These are phyloP conservation scores for Mortierella sp. DNA, from an alignment of 371 early-diverging fungal species.

Conservation along the genomic window DNA sequence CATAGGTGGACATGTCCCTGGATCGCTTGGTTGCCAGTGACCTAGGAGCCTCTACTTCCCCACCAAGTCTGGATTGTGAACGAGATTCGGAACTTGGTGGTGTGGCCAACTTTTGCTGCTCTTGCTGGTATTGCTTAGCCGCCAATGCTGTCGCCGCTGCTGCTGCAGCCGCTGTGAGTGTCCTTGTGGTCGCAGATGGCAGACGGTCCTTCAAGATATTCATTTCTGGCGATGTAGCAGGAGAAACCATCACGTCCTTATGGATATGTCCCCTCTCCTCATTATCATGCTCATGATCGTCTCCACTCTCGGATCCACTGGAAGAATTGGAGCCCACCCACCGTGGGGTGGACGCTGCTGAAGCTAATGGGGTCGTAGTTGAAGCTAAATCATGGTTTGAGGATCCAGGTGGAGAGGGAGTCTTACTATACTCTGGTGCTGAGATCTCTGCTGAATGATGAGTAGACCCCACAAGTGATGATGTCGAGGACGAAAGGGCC, in stretches of 20 bases:
- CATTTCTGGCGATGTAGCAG: constrained; percentile 46
- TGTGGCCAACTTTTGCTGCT: constrained; percentile 16
- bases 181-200: constrained; percentile 46
- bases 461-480: constrained; percentile 7
- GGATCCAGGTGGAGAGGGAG: background rate
- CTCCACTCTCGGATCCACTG: constrained; percentile 24
- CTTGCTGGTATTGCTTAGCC: constrained; percentile 33
- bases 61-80: constrained; percentile 1
- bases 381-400: background rate
- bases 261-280: constrained; percentile 1
- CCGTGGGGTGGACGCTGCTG: background rate
- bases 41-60: background rate
- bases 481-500: background rate
- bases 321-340: background rate
- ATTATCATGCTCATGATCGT: constrained; percentile 5
- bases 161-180: constrained; percentile 33
- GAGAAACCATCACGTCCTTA: constrained; percentile 27
- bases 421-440: background rate
- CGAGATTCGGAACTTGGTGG: constrained; percentile 9
- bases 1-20: constrained; percentile 16
- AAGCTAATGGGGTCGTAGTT: background rate
- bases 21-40: constrained; percentile 14
- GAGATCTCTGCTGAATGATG: constrained; percentile 17
- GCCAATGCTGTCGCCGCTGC: constrained; percentile 17
- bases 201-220: constrained; percentile 33